Conservation (phyloP, 2,329 filamentous ascomycete genomes). For the Anthostomella pinea region DNA sequence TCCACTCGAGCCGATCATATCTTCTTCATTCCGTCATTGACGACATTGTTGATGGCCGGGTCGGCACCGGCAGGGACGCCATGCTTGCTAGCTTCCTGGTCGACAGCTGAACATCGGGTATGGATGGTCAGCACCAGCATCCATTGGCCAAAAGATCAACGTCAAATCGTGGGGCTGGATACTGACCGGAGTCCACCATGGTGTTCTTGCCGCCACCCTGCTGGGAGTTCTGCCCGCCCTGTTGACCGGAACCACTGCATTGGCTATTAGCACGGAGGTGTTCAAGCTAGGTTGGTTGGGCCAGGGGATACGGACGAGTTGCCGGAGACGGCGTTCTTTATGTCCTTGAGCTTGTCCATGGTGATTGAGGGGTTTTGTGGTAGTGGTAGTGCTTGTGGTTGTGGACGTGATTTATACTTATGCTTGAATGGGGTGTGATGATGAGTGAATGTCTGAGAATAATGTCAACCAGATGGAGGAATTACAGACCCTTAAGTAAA, state of each 20-base stretch:
- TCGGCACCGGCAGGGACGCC: constrained; percentile 30
- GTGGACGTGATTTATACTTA: not conserved
- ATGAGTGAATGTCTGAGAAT: too few species aligned
- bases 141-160: too few species aligned
- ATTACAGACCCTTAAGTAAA: too few species aligned
- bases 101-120: constrained; percentile 27
- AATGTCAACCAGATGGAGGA: too few species aligned
- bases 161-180: constrained; percentile 2
- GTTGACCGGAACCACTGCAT: constrained; percentile 27
- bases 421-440: too few species aligned
- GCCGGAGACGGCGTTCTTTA: constrained; percentile 31
- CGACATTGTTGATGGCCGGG: constrained; percentile 34
- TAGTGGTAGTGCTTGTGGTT: not conserved
- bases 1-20: too few species aligned
- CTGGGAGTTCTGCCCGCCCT: constrained; percentile 26
- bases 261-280: too few species aligned
- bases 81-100: constrained; percentile 32
- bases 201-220: constrained; percentile 32
- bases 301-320: constrained; percentile 11
- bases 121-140: too few species aligned
- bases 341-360: constrained; percentile 30
- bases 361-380: constrained; percentile 3
- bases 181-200: constrained; percentile 32
- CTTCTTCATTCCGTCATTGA: constrained; percentile 35
- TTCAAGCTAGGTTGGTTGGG: not conserved